These are phyloP conservation scores for Mucor velutinosus DNA, from an alignment of 371 early-diverging fungal species.

Conservation along the genomic window DNA sequence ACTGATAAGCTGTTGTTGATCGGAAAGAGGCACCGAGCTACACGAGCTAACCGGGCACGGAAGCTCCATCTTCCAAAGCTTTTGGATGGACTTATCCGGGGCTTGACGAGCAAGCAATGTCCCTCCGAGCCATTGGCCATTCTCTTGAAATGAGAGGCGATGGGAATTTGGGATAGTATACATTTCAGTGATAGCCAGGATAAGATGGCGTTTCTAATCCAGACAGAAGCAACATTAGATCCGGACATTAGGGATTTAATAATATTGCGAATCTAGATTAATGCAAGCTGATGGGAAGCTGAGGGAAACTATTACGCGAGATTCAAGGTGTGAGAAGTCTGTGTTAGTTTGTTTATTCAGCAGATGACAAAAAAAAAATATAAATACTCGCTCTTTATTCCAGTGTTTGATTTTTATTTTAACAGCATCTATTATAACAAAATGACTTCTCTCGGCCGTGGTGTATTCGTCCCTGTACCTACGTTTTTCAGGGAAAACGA, in stretches of 20 bases:
- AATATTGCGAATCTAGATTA: neutral
- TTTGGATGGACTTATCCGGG: too few species aligned
- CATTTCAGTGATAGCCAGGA: too few species aligned
- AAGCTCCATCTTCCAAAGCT: too few species aligned
- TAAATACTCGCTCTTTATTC: neutral
- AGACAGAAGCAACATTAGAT: neutral
- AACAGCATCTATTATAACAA: neutral
- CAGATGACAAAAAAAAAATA: neutral
- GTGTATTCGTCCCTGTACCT: conserved; percentile 50
- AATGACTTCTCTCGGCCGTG: conserved; percentile 32
- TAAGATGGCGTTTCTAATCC: too few species aligned
- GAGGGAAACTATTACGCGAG: conserved; percentile 1
- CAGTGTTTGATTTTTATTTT: neutral
- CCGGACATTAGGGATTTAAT: conserved; percentile 7
- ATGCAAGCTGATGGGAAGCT: neutral
- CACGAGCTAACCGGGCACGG: too few species aligned
- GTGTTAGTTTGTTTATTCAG: neutral
- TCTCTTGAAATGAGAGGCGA: too few species aligned
- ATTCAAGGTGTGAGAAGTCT: conserved; percentile 1
- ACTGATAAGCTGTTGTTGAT: too few species aligned
- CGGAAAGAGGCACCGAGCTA: too few species aligned
- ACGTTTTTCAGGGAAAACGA: conserved; percentile 50
- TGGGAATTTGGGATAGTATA: too few species aligned
- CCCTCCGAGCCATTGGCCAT: too few species aligned
- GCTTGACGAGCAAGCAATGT: too few species aligned